Percentiles rank a stretch among this genome's conserved stretches.
These are phyloP conservation scores for Pyrenophora graminea DNA, from an alignment of 2,329 filamentous ascomycete genomes.

Conservation along the genomic window DNA sequence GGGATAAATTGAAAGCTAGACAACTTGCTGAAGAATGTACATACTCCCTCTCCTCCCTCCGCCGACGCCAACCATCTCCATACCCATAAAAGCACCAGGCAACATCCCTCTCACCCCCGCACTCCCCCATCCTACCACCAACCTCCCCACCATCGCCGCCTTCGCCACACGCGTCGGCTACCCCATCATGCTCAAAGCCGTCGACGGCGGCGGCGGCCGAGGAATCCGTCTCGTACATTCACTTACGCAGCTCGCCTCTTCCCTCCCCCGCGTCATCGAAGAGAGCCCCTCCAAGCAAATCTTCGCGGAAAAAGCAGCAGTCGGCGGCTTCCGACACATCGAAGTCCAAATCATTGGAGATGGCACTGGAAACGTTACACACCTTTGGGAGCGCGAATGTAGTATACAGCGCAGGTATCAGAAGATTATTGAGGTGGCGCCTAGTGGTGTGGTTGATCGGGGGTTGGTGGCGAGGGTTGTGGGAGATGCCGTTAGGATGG, in stretches of 20 bases:
- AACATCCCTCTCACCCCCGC: constrained; percentile 58
- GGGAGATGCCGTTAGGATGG: constrained; percentile 59
- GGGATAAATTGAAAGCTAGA: constrained; percentile 61
- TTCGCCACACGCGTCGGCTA: constrained; percentile 65
- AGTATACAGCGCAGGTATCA: constrained; percentile 65
- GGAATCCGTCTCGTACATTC: constrained; percentile 62
- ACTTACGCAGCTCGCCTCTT: constrained; percentile 47
- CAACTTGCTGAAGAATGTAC: constrained; percentile 55
- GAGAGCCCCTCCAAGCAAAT: constrained; percentile 63
- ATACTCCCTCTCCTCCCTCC: neutral
- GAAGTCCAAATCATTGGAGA: constrained; percentile 66
- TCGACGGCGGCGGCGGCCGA: constrained; percentile 65
- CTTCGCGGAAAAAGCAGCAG: constrained; percentile 65
- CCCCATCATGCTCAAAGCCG: constrained; percentile 67
- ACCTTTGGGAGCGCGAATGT: constrained; percentile 66
- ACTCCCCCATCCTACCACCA: constrained; percentile 50
- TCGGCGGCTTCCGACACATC: constrained; percentile 64
- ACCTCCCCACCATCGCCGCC: constrained; percentile 37
- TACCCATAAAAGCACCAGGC: constrained; percentile 22
- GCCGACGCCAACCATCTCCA: neutral
- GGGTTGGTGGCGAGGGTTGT: constrained; percentile 56
- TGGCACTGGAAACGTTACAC: constrained; percentile 55
- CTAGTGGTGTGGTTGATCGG: constrained; percentile 56
- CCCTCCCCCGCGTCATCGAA: constrained; percentile 57
- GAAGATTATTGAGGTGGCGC: constrained; percentile 64